phyloP scores from a whole-genome alignment of 805 yeast genomes.

The Starmerella sirachaensis region DNA sequence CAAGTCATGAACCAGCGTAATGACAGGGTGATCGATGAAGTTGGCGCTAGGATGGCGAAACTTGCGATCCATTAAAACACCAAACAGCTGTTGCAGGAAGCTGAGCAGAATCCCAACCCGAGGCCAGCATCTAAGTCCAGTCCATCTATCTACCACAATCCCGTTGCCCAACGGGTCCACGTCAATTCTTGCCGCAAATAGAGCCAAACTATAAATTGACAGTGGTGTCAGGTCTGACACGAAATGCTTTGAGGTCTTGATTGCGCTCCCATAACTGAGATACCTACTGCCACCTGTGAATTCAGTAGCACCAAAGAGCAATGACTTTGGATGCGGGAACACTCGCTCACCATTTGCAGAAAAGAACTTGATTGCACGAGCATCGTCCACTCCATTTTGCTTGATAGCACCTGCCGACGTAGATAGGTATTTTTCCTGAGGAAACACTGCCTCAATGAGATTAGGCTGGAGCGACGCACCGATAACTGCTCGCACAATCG shows the following conservation, averaged over 20 bases:
- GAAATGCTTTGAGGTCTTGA: conserved; percentile 53
- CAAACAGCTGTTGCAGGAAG: conserved; percentile 53
- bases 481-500: conserved; percentile 51
- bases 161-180: conserved; percentile 59
- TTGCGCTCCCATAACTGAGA: conserved; percentile 48
- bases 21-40: conserved; percentile 24
- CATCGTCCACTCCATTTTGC: conserved; percentile 68
- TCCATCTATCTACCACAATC: conserved; percentile 75
- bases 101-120: conserved; percentile 80
- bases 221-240: conserved; percentile 73
- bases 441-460: conserved; percentile 65
- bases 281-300: conserved; percentile 34
- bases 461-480: conserved; percentile 80
- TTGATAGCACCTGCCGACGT: conserved; percentile 62
- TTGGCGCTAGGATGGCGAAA: conserved; percentile 39
- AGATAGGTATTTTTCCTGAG: conserved; percentile 63
- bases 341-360: conserved; percentile 59
- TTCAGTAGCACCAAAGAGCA: conserved; percentile 44
- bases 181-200: conserved; percentile 60
- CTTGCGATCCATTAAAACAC: conserved; percentile 50
- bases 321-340: conserved; percentile 78
- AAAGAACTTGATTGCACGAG: conserved; percentile 60
- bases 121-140: conserved; percentile 86
- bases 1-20: conserved; percentile 26
- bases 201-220: conserved; percentile 53